A percentile compares a stretch with the other conserved stretches of the same genome.
These are phyloP conservation scores for Penicillium rolfsii DNA, from an alignment of 2,329 filamentous ascomycete genomes.

Conservation along the genomic window DNA sequence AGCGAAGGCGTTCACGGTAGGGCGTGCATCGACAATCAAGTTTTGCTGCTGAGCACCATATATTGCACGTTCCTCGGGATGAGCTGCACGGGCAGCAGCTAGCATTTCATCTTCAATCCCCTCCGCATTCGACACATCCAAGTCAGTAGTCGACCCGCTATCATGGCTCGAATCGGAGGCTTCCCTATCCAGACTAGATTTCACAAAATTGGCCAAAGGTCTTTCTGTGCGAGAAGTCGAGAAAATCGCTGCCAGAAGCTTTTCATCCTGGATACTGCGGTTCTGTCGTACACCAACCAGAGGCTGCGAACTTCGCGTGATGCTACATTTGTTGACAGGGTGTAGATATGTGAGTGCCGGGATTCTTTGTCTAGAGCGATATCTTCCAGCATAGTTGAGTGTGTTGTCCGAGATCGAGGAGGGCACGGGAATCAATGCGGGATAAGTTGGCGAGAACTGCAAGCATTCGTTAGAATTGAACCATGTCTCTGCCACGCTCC, in stretches of 20 bases:
- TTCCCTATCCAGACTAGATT: conserved; percentile 47
- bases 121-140: conserved; percentile 65
- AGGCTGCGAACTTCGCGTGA: conserved; percentile 92
- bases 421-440: conserved; percentile 80
- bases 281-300: conserved; percentile 83
- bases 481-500: not conserved
- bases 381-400: conserved; percentile 87
- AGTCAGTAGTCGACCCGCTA: conserved; percentile 45
- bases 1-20: conserved; percentile 89
- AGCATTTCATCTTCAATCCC: conserved; percentile 71
- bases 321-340: conserved; percentile 93
- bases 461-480: conserved; percentile 28
- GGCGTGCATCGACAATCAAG: conserved; percentile 92
- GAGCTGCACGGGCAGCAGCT: conserved; percentile 57
- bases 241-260: conserved; percentile 89
- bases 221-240: conserved; percentile 64
- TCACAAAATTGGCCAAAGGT: conserved; percentile 46
- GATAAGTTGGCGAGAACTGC: conserved; percentile 88
- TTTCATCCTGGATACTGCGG: conserved; percentile 93
- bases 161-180: conserved; percentile 56
- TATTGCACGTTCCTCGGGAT: conserved; percentile 66
- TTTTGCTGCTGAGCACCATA: conserved; percentile 94
- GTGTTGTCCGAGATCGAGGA: conserved; percentile 94
- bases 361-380: conserved; percentile 85
- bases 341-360: conserved; percentile 93